phyloP scores from a whole-genome alignment of 2,329 filamentous ascomycete genomes.

The Leptodontidium sp. region DNA sequence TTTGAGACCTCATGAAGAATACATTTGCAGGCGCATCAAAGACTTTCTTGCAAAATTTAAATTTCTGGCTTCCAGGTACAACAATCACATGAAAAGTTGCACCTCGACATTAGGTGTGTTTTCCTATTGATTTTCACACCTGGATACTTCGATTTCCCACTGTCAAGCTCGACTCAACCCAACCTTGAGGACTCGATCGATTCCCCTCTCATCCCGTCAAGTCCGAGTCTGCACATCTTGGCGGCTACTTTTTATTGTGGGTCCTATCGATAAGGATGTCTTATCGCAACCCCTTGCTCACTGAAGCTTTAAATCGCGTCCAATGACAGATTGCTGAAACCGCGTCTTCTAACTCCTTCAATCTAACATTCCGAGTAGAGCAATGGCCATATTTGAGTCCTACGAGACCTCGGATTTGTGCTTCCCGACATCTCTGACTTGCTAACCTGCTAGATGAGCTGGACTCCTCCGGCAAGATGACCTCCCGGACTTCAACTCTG shows the following conservation, averaged over 20 bases:
- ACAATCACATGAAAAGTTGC: background rate
- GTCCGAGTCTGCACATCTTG: background rate
- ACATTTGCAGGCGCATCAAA: conserved; percentile 23
- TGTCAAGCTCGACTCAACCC: background rate
- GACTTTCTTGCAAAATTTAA: background rate
- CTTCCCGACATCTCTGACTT: background rate
- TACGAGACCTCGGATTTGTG: background rate
- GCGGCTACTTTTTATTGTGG: conserved; percentile 14
- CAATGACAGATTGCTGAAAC: conserved; percentile 30
- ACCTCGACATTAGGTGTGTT: background rate
- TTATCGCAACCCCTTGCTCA: background rate
- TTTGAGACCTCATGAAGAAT: background rate
- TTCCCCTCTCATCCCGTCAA: background rate
- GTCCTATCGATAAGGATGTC: conserved; percentile 16
- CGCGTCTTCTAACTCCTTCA: conserved; percentile 26
- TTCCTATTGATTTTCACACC: background rate
- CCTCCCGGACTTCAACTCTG: conserved; percentile 35
- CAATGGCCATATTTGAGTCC: conserved; percentile 35
- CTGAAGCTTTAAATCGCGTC: conserved; percentile 21
- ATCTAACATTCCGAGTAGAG: background rate
- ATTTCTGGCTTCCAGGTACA: background rate
- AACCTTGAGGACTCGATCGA: background rate
- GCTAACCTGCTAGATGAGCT: conserved; percentile 26
- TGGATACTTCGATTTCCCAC: background rate
- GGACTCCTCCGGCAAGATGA: conserved; percentile 37